These are phyloP conservation scores for Plasmodium cynomolgi DNA, from an alignment of 169 alveolate genomes.

Conservation along the genomic window DNA sequence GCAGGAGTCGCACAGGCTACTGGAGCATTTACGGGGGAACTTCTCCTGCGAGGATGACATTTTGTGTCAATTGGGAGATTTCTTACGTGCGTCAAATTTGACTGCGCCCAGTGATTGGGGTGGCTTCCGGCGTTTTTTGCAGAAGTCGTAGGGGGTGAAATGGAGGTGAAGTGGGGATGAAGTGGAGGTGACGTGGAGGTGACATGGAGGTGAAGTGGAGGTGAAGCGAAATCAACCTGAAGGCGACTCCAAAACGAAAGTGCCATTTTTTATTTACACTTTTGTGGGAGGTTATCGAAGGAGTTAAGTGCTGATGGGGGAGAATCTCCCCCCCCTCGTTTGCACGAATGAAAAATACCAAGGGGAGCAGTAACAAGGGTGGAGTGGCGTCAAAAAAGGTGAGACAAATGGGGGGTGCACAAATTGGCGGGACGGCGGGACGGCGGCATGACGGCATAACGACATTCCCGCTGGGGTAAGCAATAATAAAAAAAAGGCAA, in stretches of 20 bases:
- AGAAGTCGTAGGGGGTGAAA: constrained; percentile 78
- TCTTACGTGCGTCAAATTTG: constrained; percentile 81
- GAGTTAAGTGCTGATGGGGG: not conserved
- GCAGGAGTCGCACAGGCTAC: constrained; percentile 79
- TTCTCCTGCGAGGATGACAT: constrained; percentile 88
- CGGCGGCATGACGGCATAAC: not conserved
- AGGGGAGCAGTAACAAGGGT: not conserved
- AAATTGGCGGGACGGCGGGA: not conserved
- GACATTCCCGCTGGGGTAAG: not conserved
- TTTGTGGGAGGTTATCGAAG: not conserved
- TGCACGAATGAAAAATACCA: not conserved
- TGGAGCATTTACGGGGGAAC: constrained; percentile 79
- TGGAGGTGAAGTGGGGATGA: not conserved
- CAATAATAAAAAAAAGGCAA: not conserved
- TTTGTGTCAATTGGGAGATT: constrained; percentile 77
- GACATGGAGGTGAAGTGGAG: not conserved
- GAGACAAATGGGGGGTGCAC: constrained; percentile 2
- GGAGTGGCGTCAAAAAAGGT: not conserved
- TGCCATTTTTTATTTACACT: not conserved
- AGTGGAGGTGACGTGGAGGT: not conserved
- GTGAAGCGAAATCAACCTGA: not conserved
- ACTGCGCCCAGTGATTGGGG: constrained; percentile 91
- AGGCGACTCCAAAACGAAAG: not conserved
- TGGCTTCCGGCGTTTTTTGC: constrained; percentile 90
- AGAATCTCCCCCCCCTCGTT: not conserved